A percentile compares a stretch with the other conserved stretches of the same genome.
Evolutionary conservation across 1,139 yeast species (phyloP).

Genomic region (Kodamaea derodonti): DNA sequence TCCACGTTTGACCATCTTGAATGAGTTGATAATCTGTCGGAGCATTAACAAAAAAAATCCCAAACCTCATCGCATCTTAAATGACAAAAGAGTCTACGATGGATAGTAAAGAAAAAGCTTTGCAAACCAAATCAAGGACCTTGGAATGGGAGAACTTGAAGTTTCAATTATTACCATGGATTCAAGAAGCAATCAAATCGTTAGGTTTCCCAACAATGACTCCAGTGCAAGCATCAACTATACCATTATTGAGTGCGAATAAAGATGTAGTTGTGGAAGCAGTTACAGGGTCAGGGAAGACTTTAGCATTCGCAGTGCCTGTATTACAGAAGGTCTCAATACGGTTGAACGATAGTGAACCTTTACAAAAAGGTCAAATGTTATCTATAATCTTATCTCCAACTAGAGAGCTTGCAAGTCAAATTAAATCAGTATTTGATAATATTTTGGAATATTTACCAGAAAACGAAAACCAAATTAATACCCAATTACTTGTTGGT

Average conservation of each 20-base stretch:
- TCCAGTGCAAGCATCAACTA: slow-evolving; percentile 95
- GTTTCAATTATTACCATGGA: slow-evolving; percentile 40
- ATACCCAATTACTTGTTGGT: slow-evolving; percentile 77
- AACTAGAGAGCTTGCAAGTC: slow-evolving; percentile 88
- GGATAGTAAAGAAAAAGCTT: too few species aligned
- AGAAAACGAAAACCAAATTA: slow-evolving; percentile 38
- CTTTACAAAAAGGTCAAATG: slow-evolving; percentile 57
- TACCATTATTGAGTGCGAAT: slow-evolving; percentile 81
- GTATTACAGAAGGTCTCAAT: slow-evolving; percentile 60
- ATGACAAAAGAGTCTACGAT: too few species aligned
- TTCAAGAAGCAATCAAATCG: slow-evolving; percentile 61
- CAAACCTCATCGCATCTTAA: slow-evolving; percentile 1
- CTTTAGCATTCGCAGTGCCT: slow-evolving; percentile 83
- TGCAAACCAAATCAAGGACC: slow-evolving; percentile 33
- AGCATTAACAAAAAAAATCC: slow-evolving; percentile 2
- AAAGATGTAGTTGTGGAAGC: slow-evolving; percentile 97
- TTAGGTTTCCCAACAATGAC: slow-evolving; percentile 85
- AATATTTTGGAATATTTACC: slow-evolving; percentile 60
- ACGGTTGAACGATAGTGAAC: slow-evolving; percentile 24
- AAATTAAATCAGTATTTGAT: slow-evolving; percentile 67
- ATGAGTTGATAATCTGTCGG: slow-evolving; percentile 3
- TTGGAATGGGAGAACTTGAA: slow-evolving; percentile 37
- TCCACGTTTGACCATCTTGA: slow-evolving; percentile 4
- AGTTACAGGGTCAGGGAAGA: slow-evolving; percentile 96
- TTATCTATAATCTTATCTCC: slow-evolving; percentile 78